These are phyloP conservation scores for Orbilia javanica DNA, from an alignment of 2,329 filamentous ascomycete species.

Conservation along the genomic window DNA sequence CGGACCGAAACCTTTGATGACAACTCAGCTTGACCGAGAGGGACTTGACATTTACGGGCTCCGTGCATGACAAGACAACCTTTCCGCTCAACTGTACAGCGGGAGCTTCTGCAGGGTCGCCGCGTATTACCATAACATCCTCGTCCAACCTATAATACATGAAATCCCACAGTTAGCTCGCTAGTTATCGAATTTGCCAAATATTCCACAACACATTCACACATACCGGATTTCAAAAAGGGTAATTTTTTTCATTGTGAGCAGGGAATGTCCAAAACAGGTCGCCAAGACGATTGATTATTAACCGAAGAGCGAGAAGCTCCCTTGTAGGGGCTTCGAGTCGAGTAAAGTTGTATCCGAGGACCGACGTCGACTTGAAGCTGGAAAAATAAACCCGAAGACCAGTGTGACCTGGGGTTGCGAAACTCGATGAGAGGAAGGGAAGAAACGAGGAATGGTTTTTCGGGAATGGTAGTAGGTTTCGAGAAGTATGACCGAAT, in stretches of 20 bases:
- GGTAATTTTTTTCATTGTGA: slow-evolving; percentile 59
- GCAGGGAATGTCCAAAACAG: slow-evolving; percentile 30
- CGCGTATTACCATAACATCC: slow-evolving; percentile 83
- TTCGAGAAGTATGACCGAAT: slow-evolving; percentile 19
- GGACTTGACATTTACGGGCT: slow-evolving; percentile 78
- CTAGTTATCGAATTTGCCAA: neutral
- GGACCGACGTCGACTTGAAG: slow-evolving; percentile 9
- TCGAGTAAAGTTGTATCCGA: slow-evolving; percentile 20
- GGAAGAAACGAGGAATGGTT: neutral
- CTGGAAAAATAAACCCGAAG: neutral
- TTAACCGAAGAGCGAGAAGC: slow-evolving; percentile 55
- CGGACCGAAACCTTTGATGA: slow-evolving; percentile 77
- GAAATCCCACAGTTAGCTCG: neutral
- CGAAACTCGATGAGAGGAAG: slow-evolving; percentile 13
- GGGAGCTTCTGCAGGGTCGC: slow-evolving; percentile 79
- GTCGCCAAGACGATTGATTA: slow-evolving; percentile 36
- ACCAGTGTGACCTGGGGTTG: slow-evolving; percentile 2
- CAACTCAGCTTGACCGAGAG: slow-evolving; percentile 79
- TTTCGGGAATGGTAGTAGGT: neutral
- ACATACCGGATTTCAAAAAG: slow-evolving; percentile 62
- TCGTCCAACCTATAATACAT: slow-evolving; percentile 74
- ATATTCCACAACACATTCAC: neutral
- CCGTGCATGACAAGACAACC: slow-evolving; percentile 78
- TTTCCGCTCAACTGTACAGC: slow-evolving; percentile 80
- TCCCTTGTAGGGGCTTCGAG: slow-evolving; percentile 48